These are phyloP conservation scores for Daedaleopsis sinensis DNA, from an alignment of 768 basidiomycete species.

Conservation along the genomic window DNA sequence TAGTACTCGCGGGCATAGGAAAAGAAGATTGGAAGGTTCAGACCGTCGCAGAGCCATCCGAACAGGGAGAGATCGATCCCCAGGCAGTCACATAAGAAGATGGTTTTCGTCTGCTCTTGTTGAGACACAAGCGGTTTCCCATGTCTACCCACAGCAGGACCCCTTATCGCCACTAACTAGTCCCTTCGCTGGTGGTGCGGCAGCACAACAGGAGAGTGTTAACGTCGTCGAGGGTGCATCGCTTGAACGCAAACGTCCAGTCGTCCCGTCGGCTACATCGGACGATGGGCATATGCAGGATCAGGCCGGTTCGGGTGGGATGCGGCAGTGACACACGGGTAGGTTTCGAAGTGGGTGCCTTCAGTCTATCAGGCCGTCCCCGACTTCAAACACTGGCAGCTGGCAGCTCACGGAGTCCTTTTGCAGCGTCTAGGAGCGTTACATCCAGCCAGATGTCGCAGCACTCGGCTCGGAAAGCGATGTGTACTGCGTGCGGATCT, in stretches of 20 bases:
- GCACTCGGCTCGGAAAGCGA: not conserved
- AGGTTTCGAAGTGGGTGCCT: too few species aligned
- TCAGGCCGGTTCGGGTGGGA: too few species aligned
- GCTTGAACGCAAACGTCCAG: not conserved
- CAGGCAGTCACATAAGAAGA: conserved; percentile 1
- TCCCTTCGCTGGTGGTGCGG: conserved; percentile 11
- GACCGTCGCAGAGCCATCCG: not conserved
- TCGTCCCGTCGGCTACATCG: not conserved
- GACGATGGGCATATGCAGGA: not conserved
- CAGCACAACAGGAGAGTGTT: not conserved
- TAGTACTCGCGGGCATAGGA: conserved; percentile 1
- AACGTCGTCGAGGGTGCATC: not conserved
- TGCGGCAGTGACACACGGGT: not conserved
- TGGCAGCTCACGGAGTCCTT: conserved; percentile 11
- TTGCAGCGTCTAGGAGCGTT: conserved; percentile 15
- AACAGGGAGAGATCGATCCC: not conserved
- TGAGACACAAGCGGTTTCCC: not conserved
- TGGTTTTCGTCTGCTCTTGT: conserved; percentile 2
- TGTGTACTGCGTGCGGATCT: conserved; percentile 8
- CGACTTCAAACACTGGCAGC: conserved; percentile 10
- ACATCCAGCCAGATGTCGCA: conserved; percentile 13
- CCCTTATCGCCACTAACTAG: conserved; percentile 3
- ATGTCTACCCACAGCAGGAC: conserved; percentile 4
- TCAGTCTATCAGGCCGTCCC: conserved; percentile 3
- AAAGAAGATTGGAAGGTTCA: conserved; percentile 1